A percentile compares a stretch with the other conserved stretches of the same genome.
Evolutionary conservation across 306 rosid genomes (phyloP).

Genomic region (Sindora glabra): DNA sequence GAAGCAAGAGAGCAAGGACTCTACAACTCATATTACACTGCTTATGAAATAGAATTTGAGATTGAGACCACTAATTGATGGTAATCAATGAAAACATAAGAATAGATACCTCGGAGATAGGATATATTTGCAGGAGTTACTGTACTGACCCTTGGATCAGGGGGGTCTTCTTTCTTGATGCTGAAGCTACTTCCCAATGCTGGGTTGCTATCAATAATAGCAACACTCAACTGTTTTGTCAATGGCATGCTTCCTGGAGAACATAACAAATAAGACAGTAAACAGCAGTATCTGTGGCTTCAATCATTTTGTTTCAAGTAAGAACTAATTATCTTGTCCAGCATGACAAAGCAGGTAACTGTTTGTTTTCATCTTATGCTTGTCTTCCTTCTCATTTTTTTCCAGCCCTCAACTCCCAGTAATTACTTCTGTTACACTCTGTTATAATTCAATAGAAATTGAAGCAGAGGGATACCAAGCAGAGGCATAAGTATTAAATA

Average conservation of each 20-base stretch:
- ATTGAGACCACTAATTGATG: background rate
- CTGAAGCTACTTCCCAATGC: constrained; percentile 39
- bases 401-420: background rate
- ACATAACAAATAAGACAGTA: constrained; percentile 8
- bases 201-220: constrained; percentile 94
- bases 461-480: background rate
- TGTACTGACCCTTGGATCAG: constrained; percentile 94
- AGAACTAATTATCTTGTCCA: background rate
- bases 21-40: no score
- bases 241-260: constrained; percentile 74
- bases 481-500: background rate
- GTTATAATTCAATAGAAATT: background rate
- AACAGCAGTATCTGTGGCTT: background rate
- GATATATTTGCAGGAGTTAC: constrained; percentile 87
- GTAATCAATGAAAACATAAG: constrained; percentile 4
- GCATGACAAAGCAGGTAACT: constrained; percentile 4
- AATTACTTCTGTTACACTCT: background rate
- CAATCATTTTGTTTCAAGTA: background rate
- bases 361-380: background rate
- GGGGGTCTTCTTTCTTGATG: constrained; percentile 67
- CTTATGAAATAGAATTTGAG: background rate
- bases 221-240: constrained; percentile 86
- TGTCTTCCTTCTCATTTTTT: background rate
- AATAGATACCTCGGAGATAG: constrained; percentile 63
- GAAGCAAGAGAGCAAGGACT: no score